Evolutionary conservation across 257 asterid genomes (phyloP), one percentile per base, ranked within the genome.

Genomic region (Haberlea rhodopensis): DNA sequence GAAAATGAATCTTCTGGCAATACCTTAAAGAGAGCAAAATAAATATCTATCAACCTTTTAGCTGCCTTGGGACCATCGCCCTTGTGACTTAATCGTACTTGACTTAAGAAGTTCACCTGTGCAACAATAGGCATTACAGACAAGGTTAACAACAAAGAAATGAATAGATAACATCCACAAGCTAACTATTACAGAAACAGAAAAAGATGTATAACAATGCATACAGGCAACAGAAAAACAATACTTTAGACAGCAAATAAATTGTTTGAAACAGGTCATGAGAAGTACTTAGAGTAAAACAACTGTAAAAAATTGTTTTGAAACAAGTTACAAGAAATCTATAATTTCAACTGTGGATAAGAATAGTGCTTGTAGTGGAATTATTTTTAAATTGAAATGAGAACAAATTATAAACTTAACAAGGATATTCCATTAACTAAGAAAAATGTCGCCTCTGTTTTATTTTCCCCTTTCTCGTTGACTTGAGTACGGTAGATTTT

Each of bases 11-110:
- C 72, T 37, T 51, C 57, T 15, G 29, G 23, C 23, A 54, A 67
- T 78, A 91, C 99, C 99, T 94, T 94, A 80, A 90, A 94, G 53
- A 94, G 85, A 59, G 94, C 96, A 83, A 94, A 94, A 72, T 90
- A 90, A 46, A 90, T 87, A 78, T 90, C 99, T 67, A 94, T 80
- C 84, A 94, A 71, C 60, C 88, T 90, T 61, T 90, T 94, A 62
- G 99, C 99, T 40, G 88, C 89, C 80, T 79, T 94, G 25, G 95
- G 95, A 16, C 97, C 99, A 81, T 94, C 96, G 65, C 90, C 95
- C 73, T 72, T 85, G 87, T 84, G 87, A 80, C 94, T 78, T 86
- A 90, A 77, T 61, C 89, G 90, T 69, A 94, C 78, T 80, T 94
- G 97, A 76, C 76, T 88, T 75, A 94, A 74, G 66, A 94, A 88